Conservation (phyloP, 208 protist genomes). For the Leishmania gerbilli region DNA sequence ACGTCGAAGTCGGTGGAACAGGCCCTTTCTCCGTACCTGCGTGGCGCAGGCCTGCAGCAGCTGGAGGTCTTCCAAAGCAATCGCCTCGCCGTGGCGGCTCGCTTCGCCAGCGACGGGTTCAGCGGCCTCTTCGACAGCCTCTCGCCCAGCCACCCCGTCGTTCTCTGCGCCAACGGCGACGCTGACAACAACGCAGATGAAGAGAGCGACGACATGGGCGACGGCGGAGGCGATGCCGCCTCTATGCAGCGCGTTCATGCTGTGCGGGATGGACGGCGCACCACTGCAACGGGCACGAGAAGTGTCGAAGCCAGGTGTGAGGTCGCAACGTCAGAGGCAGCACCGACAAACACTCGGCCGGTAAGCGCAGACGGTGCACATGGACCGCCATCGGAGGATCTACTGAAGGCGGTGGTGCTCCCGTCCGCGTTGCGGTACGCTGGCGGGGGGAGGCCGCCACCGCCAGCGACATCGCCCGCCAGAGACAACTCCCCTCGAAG, state of each 20-base stretch:
- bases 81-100: slow-evolving; percentile 33
- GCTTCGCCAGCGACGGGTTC: slow-evolving; percentile 37
- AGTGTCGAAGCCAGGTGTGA: not conserved
- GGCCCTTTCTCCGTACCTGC: slow-evolving; percentile 48
- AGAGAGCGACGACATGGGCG: not conserved
- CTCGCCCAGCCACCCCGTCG: not conserved
- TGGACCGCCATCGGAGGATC: not conserved
- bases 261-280: not conserved
- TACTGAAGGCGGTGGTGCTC: slow-evolving; percentile 6
- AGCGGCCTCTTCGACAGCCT: slow-evolving; percentile 7
- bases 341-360: not conserved
- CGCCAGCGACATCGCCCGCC: not conserved
- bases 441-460: not conserved
- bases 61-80: slow-evolving; percentile 54
- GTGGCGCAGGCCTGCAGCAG: slow-evolving; percentile 43
- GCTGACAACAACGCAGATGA: not conserved
- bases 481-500: not conserved
- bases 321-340: not conserved
- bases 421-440: not conserved
- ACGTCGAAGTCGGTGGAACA: slow-evolving; percentile 32
- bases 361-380: not conserved
- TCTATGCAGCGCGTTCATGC: not conserved
- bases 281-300: not conserved
- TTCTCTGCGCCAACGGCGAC: not conserved
- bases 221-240: not conserved